Conservation (phyloP, 2,329 filamentous ascomycete genomes). For the Cladosporium cucumerinum region DNA sequence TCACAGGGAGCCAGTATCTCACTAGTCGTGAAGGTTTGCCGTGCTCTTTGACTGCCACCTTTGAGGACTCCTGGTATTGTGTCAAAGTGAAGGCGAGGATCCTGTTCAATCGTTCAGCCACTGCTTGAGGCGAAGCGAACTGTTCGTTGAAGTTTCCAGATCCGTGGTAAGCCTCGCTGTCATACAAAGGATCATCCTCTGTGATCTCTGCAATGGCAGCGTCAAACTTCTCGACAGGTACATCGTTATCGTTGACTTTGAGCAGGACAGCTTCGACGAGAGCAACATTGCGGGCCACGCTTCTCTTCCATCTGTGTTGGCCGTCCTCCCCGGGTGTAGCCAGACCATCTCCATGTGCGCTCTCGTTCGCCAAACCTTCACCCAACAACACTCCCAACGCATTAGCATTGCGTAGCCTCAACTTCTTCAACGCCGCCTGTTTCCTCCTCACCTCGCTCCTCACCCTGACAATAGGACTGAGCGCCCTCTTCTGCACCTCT, state of each 20-base stretch:
- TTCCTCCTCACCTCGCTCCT: conserved; percentile 73
- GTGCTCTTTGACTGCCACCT: conserved; percentile 57
- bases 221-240: conserved; percentile 53
- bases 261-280: conserved; percentile 82
- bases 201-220: conserved; percentile 55
- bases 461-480: conserved; percentile 74
- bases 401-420: conserved; percentile 78
- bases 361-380: conserved; percentile 67
- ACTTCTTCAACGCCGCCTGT: conserved; percentile 64
- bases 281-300: conserved; percentile 74
- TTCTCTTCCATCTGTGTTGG: conserved; percentile 62
- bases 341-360: conserved; percentile 33
- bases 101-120: conserved; percentile 64
- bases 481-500: conserved; percentile 67
- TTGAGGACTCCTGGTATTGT: conserved; percentile 59
- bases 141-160: conserved; percentile 32
- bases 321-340: conserved; percentile 28
- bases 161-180: conserved; percentile 38
- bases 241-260: conserved; percentile 63
- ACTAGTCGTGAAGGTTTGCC: conserved; percentile 72
- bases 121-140: conserved; percentile 45
- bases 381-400: conserved; percentile 84
- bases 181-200: conserved; percentile 48
- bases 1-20: conserved; percentile 83
- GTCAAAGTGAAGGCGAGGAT: conserved; percentile 70